phyloP scores from a whole-genome alignment of 768 basidiomycete genomes.

The Cystofilobasidium macerans region DNA sequence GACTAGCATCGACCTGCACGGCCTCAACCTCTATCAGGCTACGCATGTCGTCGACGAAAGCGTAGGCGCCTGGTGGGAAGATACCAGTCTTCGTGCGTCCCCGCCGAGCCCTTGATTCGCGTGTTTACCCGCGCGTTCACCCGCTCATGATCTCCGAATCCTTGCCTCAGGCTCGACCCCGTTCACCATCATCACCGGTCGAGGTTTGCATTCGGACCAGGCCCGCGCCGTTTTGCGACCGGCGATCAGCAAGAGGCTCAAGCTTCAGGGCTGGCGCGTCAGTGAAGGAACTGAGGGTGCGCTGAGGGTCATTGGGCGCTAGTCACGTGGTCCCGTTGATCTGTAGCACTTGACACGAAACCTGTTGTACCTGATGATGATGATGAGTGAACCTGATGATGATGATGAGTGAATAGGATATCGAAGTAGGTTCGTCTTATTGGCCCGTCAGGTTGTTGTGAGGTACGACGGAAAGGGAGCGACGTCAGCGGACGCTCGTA shows the following conservation, averaged over 20 bases:
- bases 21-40: constrained; percentile 19
- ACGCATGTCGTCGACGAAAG: constrained; percentile 8
- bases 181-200: constrained; percentile 21
- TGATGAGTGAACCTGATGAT: no score
- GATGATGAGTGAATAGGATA: no score
- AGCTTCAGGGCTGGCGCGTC: constrained; percentile 13
- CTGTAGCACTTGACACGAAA: no score
- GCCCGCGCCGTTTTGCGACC: constrained; percentile 11
- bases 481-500: no score
- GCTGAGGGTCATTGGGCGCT: neutral
- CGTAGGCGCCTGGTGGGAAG: constrained; percentile 14
- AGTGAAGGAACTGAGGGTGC: neutral
- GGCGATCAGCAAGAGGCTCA: constrained; percentile 12
- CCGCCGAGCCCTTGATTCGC: neutral
- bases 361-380: no score
- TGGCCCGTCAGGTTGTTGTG: no score
- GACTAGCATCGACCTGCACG: constrained; percentile 21
- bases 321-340: no score
- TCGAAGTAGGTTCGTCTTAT: no score
- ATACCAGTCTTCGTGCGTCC: constrained; percentile 1
- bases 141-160: neutral
- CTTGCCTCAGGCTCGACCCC: neutral
- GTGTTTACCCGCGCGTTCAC: neutral
- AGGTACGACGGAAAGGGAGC: no score
- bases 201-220: constrained; percentile 3